Percentiles rank a stretch among this genome's conserved stretches.
Conservation (phyloP, 768 basidiomycete species). For the Russula olivacea region DNA sequence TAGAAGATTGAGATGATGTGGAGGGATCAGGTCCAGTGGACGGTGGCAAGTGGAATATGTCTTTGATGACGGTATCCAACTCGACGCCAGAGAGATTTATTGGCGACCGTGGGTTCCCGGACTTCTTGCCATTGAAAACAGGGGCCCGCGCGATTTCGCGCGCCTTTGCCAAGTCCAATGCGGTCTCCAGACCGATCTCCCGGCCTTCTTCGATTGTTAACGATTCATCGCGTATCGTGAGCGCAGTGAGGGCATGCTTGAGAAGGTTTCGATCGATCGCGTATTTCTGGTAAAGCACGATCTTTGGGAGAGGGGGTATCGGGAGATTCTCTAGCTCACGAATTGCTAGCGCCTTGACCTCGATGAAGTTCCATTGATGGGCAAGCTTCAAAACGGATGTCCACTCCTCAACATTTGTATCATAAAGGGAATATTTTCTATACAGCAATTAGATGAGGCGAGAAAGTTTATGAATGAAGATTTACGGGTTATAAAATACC, state of each 20-base stretch:
- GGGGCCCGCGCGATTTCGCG: slow-evolving; percentile 38
- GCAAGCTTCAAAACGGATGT: slow-evolving; percentile 47
- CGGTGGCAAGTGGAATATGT: slow-evolving; percentile 11
- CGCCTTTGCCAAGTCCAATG: slow-evolving; percentile 45
- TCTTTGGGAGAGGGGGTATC: slow-evolving; percentile 46
- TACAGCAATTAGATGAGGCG: not conserved
- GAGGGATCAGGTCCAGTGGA: not conserved
- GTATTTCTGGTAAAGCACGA: slow-evolving; percentile 50
- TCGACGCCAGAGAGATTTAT: slow-evolving; percentile 7
- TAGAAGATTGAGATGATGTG: not conserved
- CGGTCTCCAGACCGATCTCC: slow-evolving; percentile 49
- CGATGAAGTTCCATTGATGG: slow-evolving; percentile 47
- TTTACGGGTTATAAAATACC: slow-evolving; percentile 34
- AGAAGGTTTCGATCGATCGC: slow-evolving; percentile 45
- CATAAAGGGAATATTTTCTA: slow-evolving; percentile 54
- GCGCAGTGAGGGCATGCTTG: slow-evolving; percentile 44
- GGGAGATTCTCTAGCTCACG: slow-evolving; percentile 45
- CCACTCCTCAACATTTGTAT: slow-evolving; percentile 49
- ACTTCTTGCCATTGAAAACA: not conserved
- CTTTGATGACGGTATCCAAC: slow-evolving; percentile 10
- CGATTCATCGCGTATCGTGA: slow-evolving; percentile 49
- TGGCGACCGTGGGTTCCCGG: slow-evolving; percentile 7
- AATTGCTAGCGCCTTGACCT: slow-evolving; percentile 46
- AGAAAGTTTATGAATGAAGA: not conserved
- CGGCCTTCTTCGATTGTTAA: slow-evolving; percentile 49